A percentile compares a stretch with the other conserved stretches of the same genome.
Conservation (phyloP, 2,329 filamentous ascomycete species). For the Sporothrix variecibatus region DNA sequence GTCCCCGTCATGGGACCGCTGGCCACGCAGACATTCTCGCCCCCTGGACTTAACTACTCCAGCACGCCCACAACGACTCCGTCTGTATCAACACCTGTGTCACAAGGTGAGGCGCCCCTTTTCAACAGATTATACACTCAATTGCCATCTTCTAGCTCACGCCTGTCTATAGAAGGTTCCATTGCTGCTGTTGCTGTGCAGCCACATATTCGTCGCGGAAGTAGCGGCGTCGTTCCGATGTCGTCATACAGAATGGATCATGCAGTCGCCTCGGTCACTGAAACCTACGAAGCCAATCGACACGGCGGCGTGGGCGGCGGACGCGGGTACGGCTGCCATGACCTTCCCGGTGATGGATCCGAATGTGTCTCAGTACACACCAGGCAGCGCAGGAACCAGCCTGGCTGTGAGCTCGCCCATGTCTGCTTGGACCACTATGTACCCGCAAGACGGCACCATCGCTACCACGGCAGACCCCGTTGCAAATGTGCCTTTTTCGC, state of each 20-base stretch:
- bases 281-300: background rate
- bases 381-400: background rate
- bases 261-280: background rate
- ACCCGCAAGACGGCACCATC: background rate
- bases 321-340: background rate
- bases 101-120: background rate
- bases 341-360: constrained; percentile 3
- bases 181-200: background rate
- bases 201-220: background rate
- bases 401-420: background rate
- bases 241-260: background rate
- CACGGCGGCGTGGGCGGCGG: background rate
- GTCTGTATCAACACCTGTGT: constrained; percentile 3
- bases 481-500: background rate
- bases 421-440: background rate
- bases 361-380: background rate
- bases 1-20: background rate
- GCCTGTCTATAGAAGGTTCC: background rate
- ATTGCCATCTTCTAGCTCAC: background rate
- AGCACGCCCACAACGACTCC: background rate
- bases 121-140: too few species aligned
- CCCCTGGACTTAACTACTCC: background rate
- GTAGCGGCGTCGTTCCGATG: background rate
- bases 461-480: background rate
- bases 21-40: background rate